Conservation (phyloP, 2,329 filamentous ascomycete species). For the Mycosphaerella sp. region DNA sequence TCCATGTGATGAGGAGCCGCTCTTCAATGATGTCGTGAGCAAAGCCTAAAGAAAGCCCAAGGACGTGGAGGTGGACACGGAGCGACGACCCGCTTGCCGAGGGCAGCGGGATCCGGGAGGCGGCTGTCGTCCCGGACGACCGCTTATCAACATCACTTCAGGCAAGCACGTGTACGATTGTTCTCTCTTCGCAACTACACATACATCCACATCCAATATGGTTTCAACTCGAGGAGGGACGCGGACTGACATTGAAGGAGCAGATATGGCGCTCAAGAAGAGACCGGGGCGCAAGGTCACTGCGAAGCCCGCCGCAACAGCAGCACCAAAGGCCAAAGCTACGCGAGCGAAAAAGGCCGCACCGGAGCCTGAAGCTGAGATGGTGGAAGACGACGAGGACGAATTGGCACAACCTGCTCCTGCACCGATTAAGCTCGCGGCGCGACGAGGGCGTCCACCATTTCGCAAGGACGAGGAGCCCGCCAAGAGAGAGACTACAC, state of each 20-base stretch:
- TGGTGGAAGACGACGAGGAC: slow-evolving; percentile 11
- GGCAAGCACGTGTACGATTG: neutral
- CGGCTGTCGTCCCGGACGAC: no score
- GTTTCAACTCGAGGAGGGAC: slow-evolving; percentile 33
- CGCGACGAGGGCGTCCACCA: slow-evolving; percentile 10
- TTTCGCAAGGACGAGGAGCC: slow-evolving; percentile 14
- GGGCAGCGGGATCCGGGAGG: no score
- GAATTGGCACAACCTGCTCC: slow-evolving; percentile 15
- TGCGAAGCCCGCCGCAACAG: slow-evolving; percentile 18
- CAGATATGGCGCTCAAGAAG: slow-evolving; percentile 27
- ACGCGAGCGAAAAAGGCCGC: slow-evolving; percentile 22
- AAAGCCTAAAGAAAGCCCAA: neutral
- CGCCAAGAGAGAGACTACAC: neutral
- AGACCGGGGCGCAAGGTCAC: slow-evolving; percentile 32
- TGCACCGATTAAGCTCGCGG: slow-evolving; percentile 8
- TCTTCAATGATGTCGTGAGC: neutral
- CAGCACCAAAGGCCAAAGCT: slow-evolving; percentile 12
- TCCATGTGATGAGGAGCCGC: neutral
- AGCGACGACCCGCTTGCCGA: no score
- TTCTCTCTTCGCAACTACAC: neutral
- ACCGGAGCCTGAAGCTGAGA: slow-evolving; percentile 5
- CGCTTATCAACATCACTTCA: neutral
- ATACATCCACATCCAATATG: slow-evolving; percentile 23
- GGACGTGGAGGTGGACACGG: no score
- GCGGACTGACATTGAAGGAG: slow-evolving; percentile 17